These are phyloP conservation scores for Fagopyrum esculentum DNA, from an alignment of 148 eudicot species.

Conservation along the genomic window DNA sequence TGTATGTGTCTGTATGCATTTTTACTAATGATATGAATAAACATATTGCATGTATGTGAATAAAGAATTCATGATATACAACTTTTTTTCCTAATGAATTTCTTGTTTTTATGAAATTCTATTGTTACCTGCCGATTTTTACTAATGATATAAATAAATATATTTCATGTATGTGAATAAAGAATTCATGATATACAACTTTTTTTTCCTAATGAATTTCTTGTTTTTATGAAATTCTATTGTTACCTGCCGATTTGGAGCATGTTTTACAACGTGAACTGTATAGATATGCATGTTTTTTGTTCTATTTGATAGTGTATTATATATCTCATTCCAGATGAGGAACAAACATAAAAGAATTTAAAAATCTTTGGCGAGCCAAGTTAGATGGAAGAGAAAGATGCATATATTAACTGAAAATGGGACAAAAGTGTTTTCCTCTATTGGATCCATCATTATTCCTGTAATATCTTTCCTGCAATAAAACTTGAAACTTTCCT, in stretches of 20 bases:
- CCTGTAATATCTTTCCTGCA: constrained; percentile 1
- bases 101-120: not conserved
- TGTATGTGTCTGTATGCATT: not conserved
- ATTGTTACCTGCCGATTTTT: no score
- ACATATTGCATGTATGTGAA: not conserved
- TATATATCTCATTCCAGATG: not conserved
- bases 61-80: not conserved
- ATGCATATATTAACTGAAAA: not conserved
- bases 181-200: not conserved
- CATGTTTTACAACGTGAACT: not conserved
- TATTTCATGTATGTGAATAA: not conserved
- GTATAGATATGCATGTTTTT: not conserved
- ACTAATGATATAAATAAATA: not conserved
- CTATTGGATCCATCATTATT: constrained; percentile 2
- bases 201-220: not conserved
- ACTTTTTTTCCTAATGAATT: not conserved
- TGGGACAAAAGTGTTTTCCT: not conserved
- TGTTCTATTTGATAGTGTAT: not conserved
- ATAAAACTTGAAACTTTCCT: not conserved
- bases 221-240: not conserved
- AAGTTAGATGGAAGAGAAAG: not conserved
- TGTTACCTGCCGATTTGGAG: not conserved
- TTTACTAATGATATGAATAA: not conserved
- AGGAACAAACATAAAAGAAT: not conserved
- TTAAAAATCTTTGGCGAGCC: not conserved